Percentiles rank a stretch among this genome's conserved stretches.
Evolutionary conservation across 345 rosid genomes (phyloP).

Genomic region (Nasturtium officinale): DNA sequence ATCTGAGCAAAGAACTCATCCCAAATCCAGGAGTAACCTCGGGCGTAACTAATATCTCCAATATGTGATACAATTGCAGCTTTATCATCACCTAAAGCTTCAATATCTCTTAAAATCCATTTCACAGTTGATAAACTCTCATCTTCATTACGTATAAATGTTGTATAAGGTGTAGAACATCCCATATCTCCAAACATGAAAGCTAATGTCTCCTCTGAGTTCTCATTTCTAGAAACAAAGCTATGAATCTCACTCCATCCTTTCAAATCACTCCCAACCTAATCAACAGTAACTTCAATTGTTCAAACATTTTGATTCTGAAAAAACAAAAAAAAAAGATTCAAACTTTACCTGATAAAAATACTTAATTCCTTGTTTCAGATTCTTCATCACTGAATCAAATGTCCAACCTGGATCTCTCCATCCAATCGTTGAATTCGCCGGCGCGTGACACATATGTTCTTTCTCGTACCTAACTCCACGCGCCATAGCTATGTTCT

Average conservation of each 20-base stretch:
- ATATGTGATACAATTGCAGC: slow-evolving; percentile 75
- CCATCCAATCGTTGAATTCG: slow-evolving; percentile 76
- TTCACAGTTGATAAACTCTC: slow-evolving; percentile 81
- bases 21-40: slow-evolving; percentile 92
- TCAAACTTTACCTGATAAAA: slow-evolving; percentile 59
- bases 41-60: slow-evolving; percentile 92
- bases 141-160: slow-evolving; percentile 72
- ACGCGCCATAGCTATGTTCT: slow-evolving; percentile 47
- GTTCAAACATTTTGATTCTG: neutral
- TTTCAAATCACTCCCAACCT: slow-evolving; percentile 83
- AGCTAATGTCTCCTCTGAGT: slow-evolving; percentile 61
- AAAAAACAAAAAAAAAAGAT: neutral
- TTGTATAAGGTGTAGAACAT: slow-evolving; percentile 69
- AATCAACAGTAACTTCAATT: neutral
- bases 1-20: slow-evolving; percentile 78
- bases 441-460: slow-evolving; percentile 83
- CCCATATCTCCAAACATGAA: slow-evolving; percentile 96
- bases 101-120: slow-evolving; percentile 81
- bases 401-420: slow-evolving; percentile 95
- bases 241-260: slow-evolving; percentile 76
- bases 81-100: slow-evolving; percentile 63
- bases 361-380: slow-evolving; percentile 66
- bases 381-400: slow-evolving; percentile 60
- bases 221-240: slow-evolving; percentile 63
- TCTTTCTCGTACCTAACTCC: slow-evolving; percentile 75